Conservation (phyloP, 371 early-diverging fungal species). For the Mucor lusitanicus region DNA sequence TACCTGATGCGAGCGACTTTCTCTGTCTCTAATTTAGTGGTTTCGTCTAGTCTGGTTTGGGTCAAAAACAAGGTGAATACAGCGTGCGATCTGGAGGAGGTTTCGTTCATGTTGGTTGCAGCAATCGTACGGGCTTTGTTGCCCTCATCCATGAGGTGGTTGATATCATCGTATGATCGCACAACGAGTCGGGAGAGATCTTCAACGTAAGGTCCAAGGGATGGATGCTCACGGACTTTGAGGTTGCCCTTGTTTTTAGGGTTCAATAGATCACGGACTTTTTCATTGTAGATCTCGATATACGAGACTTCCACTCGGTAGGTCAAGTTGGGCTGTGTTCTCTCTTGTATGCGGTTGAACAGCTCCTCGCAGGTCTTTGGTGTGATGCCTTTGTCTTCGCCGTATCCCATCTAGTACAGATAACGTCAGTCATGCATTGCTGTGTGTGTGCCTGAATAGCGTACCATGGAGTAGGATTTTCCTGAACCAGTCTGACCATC, state of each 20-base stretch:
- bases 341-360: conserved; percentile 65
- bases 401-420: conserved; percentile 59
- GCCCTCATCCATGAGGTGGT: conserved; percentile 85
- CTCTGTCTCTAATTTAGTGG: conserved; percentile 69
- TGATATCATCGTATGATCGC: conserved; percentile 72
- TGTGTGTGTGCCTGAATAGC: background rate
- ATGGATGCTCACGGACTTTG: conserved; percentile 88
- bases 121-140: conserved; percentile 92
- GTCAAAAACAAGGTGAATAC: conserved; percentile 89
- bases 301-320: conserved; percentile 84
- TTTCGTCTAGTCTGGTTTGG: conserved; percentile 60
- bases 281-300: conserved; percentile 87
- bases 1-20: conserved; percentile 75
- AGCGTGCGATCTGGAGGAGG: conserved; percentile 93
- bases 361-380: conserved; percentile 79
- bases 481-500: conserved; percentile 90
- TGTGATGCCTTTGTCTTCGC: conserved; percentile 81
- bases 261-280: conserved; percentile 90
- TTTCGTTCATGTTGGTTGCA: conserved; percentile 96
- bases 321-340: conserved; percentile 48
- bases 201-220: conserved; percentile 89
- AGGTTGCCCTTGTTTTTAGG: conserved; percentile 79
- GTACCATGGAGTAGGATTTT: conserved; percentile 81
- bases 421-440: background rate
- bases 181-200: conserved; percentile 89